These are phyloP conservation scores for Paecilomyces variotii DNA, from an alignment of 2,329 filamentous ascomycete species.

Conservation along the genomic window DNA sequence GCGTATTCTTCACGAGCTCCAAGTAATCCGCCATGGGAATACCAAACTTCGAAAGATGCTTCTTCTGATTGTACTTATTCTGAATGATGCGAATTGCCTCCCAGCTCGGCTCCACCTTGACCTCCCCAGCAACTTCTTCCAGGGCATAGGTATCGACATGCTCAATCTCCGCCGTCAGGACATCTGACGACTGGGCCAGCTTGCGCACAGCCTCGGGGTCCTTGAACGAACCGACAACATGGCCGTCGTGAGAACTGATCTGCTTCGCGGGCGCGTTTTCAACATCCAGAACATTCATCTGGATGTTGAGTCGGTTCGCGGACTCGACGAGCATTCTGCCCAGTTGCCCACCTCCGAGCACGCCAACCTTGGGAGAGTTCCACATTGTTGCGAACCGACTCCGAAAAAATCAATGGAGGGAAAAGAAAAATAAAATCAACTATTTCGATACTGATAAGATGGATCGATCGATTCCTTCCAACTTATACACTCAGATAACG, in stretches of 20 bases:
- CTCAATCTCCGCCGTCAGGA: constrained; percentile 90
- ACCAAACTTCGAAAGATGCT: constrained; percentile 59
- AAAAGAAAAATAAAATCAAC: neutral
- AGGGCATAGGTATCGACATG: constrained; percentile 86
- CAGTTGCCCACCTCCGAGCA: constrained; percentile 62
- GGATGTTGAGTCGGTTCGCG: constrained; percentile 69
- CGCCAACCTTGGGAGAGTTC: constrained; percentile 40
- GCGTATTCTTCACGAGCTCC: constrained; percentile 53
- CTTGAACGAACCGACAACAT: constrained; percentile 83
- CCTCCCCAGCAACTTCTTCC: constrained; percentile 66
- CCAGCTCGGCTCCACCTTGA: constrained; percentile 72
- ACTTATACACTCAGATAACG: neutral
- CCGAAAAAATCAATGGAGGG: neutral
- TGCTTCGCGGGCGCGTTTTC: constrained; percentile 75
- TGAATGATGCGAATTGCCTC: constrained; percentile 81
- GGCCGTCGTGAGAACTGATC: constrained; percentile 64
- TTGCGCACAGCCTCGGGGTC: constrained; percentile 69
- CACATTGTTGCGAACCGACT: constrained; percentile 20
- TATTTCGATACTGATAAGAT: neutral
- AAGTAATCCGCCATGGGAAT: constrained; percentile 68
- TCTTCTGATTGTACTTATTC: constrained; percentile 88
- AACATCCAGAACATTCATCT: constrained; percentile 71
- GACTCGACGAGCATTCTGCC: constrained; percentile 91
- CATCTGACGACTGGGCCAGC: constrained; percentile 67
- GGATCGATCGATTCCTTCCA: neutral